A percentile compares a stretch with the other conserved stretches of the same genome.
phyloP scores from a whole-genome alignment of 352 stramenopile genomes.

The Plasmopara viticola region DNA sequence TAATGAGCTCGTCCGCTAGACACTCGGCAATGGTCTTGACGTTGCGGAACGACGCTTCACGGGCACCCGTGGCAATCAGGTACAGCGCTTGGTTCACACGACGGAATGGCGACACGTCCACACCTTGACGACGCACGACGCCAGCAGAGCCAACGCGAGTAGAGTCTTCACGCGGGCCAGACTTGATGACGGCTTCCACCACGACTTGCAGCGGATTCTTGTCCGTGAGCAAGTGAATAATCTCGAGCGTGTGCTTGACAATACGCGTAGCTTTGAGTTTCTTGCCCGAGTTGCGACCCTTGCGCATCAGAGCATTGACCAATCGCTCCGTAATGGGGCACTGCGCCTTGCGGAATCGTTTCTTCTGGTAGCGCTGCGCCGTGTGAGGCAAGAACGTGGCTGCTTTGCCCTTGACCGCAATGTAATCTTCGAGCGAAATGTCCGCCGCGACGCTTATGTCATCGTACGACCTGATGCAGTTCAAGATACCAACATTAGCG shows the following conservation, averaged over 20 bases:
- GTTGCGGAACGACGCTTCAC: constrained; percentile 98
- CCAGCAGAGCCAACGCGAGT: constrained; percentile 98
- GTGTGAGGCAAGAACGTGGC: constrained; percentile 99
- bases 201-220: constrained; percentile 99
- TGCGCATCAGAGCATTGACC: constrained; percentile 96
- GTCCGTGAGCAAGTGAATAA: constrained; percentile 99
- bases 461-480: constrained; percentile 90
- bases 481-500: constrained; percentile 22
- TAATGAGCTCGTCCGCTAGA: constrained; percentile 99
- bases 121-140: constrained; percentile 98
- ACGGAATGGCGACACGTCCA: constrained; percentile 99
- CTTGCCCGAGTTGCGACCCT: constrained; percentile 99
- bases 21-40: constrained; percentile 99
- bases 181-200: constrained; percentile 89
- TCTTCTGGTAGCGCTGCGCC: constrained; percentile 99
- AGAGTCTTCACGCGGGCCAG: constrained; percentile 98
- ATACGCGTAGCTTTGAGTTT: constrained; percentile 99
- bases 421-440: constrained; percentile 99
- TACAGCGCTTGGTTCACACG: constrained; percentile 99
- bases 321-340: constrained; percentile 99
- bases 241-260: constrained; percentile 98
- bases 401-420: constrained; percentile 97
- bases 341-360: constrained; percentile 99
- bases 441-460: constrained; percentile 97
- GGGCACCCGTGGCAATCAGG: constrained; percentile 95